These are phyloP conservation scores for Pseudognaphalium luteoalbum DNA, from an alignment of 129 eudicot genomes.

Conservation along the genomic window DNA sequence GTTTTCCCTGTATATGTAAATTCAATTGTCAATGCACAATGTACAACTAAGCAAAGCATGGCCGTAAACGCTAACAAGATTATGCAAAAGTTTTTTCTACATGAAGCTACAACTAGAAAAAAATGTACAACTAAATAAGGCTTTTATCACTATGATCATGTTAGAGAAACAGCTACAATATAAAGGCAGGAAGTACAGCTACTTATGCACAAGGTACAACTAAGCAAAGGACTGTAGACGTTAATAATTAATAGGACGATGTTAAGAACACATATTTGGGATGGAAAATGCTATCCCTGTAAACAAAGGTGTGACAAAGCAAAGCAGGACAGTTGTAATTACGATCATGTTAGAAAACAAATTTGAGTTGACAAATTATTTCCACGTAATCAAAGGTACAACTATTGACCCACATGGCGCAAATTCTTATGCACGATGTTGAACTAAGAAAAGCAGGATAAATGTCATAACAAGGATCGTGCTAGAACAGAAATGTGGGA, in stretches of 20 bases:
- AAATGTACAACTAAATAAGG: neutral
- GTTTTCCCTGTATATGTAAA: constrained; percentile 57
- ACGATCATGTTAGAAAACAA: too few species aligned
- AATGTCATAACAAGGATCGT: neutral
- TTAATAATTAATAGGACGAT: too few species aligned
- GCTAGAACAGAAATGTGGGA: neutral
- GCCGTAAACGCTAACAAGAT: neutral
- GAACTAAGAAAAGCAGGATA: neutral
- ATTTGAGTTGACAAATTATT: too few species aligned
- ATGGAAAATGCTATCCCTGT: too few species aligned
- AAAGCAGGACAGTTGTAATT: too few species aligned
- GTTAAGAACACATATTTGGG: too few species aligned
- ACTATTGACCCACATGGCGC: too few species aligned
- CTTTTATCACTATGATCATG: neutral
- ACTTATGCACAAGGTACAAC: neutral
- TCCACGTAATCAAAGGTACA: too few species aligned
- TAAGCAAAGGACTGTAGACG: too few species aligned
- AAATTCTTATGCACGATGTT: too few species aligned
- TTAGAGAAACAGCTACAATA: neutral
- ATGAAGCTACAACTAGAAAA: neutral
- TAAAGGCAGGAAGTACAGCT: neutral
- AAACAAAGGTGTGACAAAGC: too few species aligned
- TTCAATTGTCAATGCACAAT: constrained; percentile 9
- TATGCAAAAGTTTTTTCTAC: constrained; percentile 43
- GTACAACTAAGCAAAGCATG: neutral